Evolutionary conservation across 495 filamentous ascomycete genomes (phyloP), one percentile per base, ranked within the genome.

Genomic region (Paragyromitra xinjiangensis): DNA sequence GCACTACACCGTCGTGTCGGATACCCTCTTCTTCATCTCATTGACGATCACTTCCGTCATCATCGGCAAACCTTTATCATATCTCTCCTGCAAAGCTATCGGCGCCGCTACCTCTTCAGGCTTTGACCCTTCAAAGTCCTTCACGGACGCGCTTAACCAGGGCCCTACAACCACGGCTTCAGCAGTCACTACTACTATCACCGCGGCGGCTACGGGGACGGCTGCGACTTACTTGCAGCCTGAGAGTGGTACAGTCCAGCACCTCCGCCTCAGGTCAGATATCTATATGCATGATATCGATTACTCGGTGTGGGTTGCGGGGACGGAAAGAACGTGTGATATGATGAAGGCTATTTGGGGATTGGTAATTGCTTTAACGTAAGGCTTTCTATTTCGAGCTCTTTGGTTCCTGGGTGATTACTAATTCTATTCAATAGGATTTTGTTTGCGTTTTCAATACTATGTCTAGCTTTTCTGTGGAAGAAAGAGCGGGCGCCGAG

Each of bases 331-430:
- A 71, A 26, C 29, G 11, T 97, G 95, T 85, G 89, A 88, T 78
- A 90, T 95, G 87, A 91, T 92, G 84, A 97, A 97, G 86, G 89
- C 91, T 11, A 90, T 94, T 75, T 97, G 94, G 95, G 95, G 94
- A 19, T 83, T 97, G 69, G 88, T 88, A 84, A 97, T 97, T 85
- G 91, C 92, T 6, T 86, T 95, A 44, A 95, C 91, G 83, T 74
- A 16, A 50, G 53, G 39, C 24, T 9, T 34, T 39, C 11, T 11
- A 14, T 37, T 48, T 19, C 2, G 0, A 24, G 3, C 12, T 14
- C 9, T 55, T 39, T 2, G 12, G 0, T n/a, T 9, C 29, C 9
- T 42, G 37, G 11, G 34, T 34, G 14, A 26, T 51, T n/a, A 22
- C 70, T 66, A 37, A 73, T 34, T 4, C 7, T 0, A 0, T 40